These are phyloP conservation scores for Handroanthus guayacan DNA, from an alignment of 257 asterid genomes.

Conservation along the genomic window DNA sequence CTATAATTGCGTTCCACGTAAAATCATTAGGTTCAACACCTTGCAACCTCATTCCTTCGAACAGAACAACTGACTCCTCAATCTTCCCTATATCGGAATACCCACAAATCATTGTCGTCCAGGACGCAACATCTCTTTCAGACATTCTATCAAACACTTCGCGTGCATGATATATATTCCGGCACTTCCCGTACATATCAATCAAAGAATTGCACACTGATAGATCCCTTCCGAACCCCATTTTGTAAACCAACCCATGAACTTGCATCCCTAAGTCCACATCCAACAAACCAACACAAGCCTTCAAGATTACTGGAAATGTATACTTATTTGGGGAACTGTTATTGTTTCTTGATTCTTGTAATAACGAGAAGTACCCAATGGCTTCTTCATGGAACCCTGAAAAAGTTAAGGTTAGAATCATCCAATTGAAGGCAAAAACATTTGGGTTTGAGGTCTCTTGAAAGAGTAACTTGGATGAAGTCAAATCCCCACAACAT, in stretches of 20 bases:
- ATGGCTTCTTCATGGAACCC: constrained; percentile 57
- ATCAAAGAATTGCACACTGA: constrained; percentile 58
- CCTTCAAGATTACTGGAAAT: constrained; percentile 55
- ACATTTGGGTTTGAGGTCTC: constrained; percentile 51
- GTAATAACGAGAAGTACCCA: constrained; percentile 50
- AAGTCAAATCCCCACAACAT: constrained; percentile 57
- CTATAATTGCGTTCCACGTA: constrained; percentile 66
- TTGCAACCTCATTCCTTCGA: constrained; percentile 57
- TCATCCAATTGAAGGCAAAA: constrained; percentile 72
- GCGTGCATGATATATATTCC: constrained; percentile 45
- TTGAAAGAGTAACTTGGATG: constrained; percentile 53
- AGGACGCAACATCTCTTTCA: constrained; percentile 63
- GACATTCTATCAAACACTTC: constrained; percentile 59
- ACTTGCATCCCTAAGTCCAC: constrained; percentile 58
- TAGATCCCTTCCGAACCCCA: constrained; percentile 49
- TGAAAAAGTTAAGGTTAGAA: constrained; percentile 45
- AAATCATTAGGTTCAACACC: constrained; percentile 59
- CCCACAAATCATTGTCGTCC: constrained; percentile 69
- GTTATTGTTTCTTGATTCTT: constrained; percentile 40
- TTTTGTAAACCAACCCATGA: constrained; percentile 50
- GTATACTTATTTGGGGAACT: constrained; percentile 51
- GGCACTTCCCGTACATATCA: constrained; percentile 58
- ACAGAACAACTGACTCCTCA: constrained; percentile 51
- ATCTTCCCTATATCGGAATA: constrained; percentile 52
- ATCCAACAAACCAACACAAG: constrained; percentile 56